Conservation (phyloP, 768 basidiomycete species). For the Daedaleopsis sinensis region DNA sequence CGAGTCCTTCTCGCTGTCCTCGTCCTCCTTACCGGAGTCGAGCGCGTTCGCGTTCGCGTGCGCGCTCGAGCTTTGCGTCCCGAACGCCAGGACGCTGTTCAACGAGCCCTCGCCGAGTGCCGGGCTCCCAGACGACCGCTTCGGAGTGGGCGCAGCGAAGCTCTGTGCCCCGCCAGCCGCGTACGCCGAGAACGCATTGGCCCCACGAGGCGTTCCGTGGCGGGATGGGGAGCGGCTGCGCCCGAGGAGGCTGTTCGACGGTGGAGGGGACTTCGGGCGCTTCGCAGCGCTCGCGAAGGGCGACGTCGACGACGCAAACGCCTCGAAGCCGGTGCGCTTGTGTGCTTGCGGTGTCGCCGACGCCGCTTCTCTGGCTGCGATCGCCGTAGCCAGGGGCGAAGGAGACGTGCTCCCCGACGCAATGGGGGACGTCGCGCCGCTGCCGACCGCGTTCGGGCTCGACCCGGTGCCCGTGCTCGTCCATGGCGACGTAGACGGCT, state of each 20-base stretch:
- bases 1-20: constrained; percentile 32
- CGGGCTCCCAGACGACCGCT: constrained; percentile 42
- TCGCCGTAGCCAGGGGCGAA: constrained; percentile 24
- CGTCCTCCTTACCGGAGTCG: constrained; percentile 21
- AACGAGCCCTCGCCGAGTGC: constrained; percentile 26
- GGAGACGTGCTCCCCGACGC: constrained; percentile 15
- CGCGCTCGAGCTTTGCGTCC: too few species aligned
- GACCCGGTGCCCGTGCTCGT: constrained; percentile 19
- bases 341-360: constrained; percentile 29
- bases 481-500: constrained; percentile 34
- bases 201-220: constrained; percentile 37
- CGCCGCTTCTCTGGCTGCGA: constrained; percentile 27
- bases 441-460: too few species aligned
- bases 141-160: constrained; percentile 52
- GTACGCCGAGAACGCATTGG: constrained; percentile 61
- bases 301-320: constrained; percentile 53
- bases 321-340: constrained; percentile 61
- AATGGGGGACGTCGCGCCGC: too few species aligned
- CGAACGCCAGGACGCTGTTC: constrained; percentile 14
- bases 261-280: constrained; percentile 58
- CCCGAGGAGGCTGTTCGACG: too few species aligned
- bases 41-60: neutral
- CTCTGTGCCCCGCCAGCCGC: constrained; percentile 50
- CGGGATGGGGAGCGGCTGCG: constrained; percentile 60
- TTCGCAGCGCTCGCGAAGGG: constrained; percentile 49